A percentile compares a stretch with the other conserved stretches of the same genome.
Evolutionary conservation across 1,139 yeast genomes (phyloP).

Genomic region (Magnusiomyces tetraspermus): DNA sequence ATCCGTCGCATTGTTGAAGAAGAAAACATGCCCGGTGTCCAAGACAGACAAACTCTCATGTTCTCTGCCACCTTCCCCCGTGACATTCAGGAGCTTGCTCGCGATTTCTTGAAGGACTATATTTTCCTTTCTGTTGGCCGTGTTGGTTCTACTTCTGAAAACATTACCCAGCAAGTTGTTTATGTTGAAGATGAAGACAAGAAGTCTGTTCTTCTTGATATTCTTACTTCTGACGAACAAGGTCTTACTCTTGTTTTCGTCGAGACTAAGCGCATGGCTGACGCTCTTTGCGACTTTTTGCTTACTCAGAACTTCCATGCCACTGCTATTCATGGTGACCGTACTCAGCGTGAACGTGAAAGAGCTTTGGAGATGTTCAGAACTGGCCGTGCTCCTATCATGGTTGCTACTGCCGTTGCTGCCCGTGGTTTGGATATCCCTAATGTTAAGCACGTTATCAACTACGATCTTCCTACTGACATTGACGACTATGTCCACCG

Average conservation of each 20-base stretch:
- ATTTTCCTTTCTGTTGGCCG: conserved; percentile 95
- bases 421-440: conserved; percentile 99
- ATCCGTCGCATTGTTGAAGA: conserved; percentile 96
- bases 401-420: conserved; percentile 98
- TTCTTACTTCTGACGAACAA: conserved; percentile 64
- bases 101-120: conserved; percentile 93
- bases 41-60: conserved; percentile 92
- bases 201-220: conserved; percentile 83
- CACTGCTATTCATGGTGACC: conserved; percentile 97
- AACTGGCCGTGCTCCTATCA: conserved; percentile 76
- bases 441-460: conserved; percentile 93
- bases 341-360: conserved; percentile 97
- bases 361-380: conserved; percentile 87
- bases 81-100: conserved; percentile 93
- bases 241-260: conserved; percentile 82
- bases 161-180: conserved; percentile 86
- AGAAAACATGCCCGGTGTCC: conserved; percentile 91
- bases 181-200: conserved; percentile 95
- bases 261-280: conserved; percentile 98
- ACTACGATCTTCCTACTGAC: conserved; percentile 93
- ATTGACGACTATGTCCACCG: conserved; percentile 98
- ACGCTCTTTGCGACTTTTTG: conserved; percentile 84
- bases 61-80: conserved; percentile 98
- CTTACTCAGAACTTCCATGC: conserved; percentile 89
- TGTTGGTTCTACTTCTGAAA: conserved; percentile 96